These are phyloP conservation scores for Takakia lepidozioides DNA, from an alignment of 225 moss, liverwort and hornwort genomes.

Conservation along the genomic window DNA sequence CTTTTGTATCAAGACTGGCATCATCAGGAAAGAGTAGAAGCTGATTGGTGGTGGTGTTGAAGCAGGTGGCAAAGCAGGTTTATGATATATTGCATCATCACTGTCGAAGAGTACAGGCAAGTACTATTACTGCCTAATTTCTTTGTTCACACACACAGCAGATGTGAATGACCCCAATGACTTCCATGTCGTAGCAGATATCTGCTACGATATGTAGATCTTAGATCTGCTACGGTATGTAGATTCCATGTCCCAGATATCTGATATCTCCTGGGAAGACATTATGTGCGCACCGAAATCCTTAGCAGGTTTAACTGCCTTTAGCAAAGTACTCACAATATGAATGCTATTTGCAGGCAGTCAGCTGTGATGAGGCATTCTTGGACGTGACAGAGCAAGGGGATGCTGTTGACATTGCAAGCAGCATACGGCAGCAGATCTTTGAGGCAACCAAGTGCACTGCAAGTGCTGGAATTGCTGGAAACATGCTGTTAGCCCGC, in stretches of 20 bases:
- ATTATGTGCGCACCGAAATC: no score
- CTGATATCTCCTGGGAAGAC: no score
- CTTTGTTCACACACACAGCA: conserved; percentile 11
- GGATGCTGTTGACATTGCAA: conserved; percentile 73
- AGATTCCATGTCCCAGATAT: no score
- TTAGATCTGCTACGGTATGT: no score
- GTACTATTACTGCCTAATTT: conserved; percentile 3
- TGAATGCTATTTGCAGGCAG: no score
- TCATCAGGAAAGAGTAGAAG: background rate
- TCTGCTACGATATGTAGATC: no score
- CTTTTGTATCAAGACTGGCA: background rate
- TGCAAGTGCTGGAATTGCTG: conserved; percentile 89
- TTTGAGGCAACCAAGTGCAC: conserved; percentile 74
- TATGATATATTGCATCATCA: conserved; percentile 92
- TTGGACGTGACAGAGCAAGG: conserved; percentile 84
- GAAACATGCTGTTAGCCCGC: conserved; percentile 89
- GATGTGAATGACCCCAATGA: conserved; percentile 6
- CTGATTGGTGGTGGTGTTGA: background rate
- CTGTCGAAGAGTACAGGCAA: conserved; percentile 80
- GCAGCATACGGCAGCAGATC: conserved; percentile 64
- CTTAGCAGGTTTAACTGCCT: no score
- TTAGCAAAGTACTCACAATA: no score
- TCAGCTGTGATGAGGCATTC: conserved; percentile 99
- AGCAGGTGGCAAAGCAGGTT: conserved; percentile 89
- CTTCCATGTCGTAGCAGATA: no score